These are phyloP conservation scores for Heimioporus sp. DNA, from an alignment of 768 basidiomycete species.

Conservation along the genomic window DNA sequence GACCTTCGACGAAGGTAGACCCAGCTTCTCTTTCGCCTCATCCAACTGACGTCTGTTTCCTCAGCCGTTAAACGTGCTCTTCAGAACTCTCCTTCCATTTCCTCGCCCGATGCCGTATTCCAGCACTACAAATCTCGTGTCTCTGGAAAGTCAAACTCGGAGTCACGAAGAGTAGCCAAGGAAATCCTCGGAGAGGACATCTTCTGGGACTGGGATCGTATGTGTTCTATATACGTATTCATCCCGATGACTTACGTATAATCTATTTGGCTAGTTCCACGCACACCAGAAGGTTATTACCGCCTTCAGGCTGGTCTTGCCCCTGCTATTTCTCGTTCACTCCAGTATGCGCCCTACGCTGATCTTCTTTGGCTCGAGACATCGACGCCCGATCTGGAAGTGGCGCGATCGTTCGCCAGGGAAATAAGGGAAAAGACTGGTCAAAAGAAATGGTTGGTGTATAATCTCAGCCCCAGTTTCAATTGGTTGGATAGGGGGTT, in stretches of 20 bases:
- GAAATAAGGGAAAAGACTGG: conserved; percentile 72
- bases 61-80: conserved; percentile 26
- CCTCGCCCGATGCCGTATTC: conserved; percentile 42
- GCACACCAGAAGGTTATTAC: conserved; percentile 90
- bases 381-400: conserved; percentile 77
- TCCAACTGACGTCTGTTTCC: neutral
- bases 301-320: conserved; percentile 82
- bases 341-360: conserved; percentile 80
- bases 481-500: conserved; percentile 89
- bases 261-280: conserved; percentile 54
- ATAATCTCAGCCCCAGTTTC: conserved; percentile 92
- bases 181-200: conserved; percentile 63
- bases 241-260: neutral
- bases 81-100: conserved; percentile 16
- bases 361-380: conserved; percentile 95
- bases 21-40: conserved; percentile 44
- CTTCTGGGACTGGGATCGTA: conserved; percentile 90
- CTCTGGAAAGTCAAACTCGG: conserved; percentile 65
- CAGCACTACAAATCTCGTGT: conserved; percentile 58
- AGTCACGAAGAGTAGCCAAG: conserved; percentile 69
- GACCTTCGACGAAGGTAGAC: conserved; percentile 82
- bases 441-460: conserved; percentile 72
- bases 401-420: conserved; percentile 76
- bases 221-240: conserved; percentile 25
- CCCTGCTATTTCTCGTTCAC: conserved; percentile 76